Percentiles rank a stretch among this genome's conserved stretches.
phyloP scores from a whole-genome alignment of 2,329 filamentous ascomycete species.

The Phoma herbarum region DNA sequence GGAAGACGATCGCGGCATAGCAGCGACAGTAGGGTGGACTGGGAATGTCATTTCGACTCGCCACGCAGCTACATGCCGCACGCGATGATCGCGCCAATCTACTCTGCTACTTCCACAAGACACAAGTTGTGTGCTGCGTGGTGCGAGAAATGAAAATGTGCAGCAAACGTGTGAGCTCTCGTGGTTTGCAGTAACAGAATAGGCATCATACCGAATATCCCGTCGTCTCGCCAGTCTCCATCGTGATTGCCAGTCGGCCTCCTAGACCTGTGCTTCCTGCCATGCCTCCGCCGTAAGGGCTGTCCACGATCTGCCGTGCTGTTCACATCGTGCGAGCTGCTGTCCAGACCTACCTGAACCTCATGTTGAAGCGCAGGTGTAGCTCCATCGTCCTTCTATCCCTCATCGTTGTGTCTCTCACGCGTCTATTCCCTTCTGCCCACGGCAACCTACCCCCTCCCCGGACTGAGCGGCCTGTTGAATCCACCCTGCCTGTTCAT shows the following conservation, averaged over 20 bases:
- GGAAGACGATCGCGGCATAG: neutral
- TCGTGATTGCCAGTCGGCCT: too few relatives aligned
- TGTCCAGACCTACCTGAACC: too few relatives aligned
- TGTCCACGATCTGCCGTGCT: neutral
- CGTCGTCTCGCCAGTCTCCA: too few relatives aligned
- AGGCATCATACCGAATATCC: neutral
- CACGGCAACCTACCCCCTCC: constrained; percentile 18
- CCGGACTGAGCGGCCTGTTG: constrained; percentile 74
- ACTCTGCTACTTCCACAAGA: neutral
- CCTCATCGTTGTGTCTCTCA: neutral
- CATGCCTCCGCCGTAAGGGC: too few relatives aligned
- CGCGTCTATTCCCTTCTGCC: neutral
- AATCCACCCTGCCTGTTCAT: constrained; percentile 89
- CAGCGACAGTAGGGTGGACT: too few relatives aligned
- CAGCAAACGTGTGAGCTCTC: neutral
- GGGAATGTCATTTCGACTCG: too few relatives aligned
- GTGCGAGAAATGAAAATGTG: too few relatives aligned
- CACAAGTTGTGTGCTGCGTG: too few relatives aligned
- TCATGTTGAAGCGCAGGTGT: neutral
- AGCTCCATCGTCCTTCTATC: neutral
- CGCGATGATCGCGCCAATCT: too few relatives aligned
- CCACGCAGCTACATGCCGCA: too few relatives aligned
- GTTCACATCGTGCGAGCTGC: neutral
- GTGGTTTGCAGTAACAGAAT: neutral
- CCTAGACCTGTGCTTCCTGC: too few relatives aligned